Base-by-base conservation (phyloP, 176 grass and related monocot species). In the Poa pratensis region DNA sequence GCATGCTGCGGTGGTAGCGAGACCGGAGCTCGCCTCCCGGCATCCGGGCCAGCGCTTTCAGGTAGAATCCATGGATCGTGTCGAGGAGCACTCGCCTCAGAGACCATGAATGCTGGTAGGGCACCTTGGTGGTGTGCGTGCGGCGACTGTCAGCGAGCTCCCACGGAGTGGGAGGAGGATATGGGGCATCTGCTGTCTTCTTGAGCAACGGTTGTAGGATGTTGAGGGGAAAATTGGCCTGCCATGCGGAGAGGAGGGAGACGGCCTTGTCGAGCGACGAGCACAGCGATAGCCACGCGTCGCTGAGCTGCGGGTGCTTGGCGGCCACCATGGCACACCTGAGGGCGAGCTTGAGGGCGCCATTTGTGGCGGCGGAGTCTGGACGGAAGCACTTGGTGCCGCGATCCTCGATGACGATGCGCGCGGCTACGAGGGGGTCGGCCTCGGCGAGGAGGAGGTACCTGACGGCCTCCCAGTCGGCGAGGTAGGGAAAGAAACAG, bases 401-500 rank as follows among this genome's bases (percentile, higher is more conserved):
- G 27, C 62, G 62, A 3, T 65, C 62, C 62, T 65, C 62, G 27
- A 14, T 0, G 27, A 65, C 14, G 27, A 65, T 65, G 27, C 14
- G 63, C 63, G 30, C 28, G 16, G 63, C 63, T 0, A 67, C 30
- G 63, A 67, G 63, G 7, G 63, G 63, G 30, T 35, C 63, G 28
- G 30, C 63, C 1, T 35, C 16, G 63, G 63, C 63, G 15, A 35
- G 28, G 28, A 34, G 27, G 3, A 67, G 63, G 63, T 67, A 67
- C 63, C 27, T 67, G 63, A 67, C 63, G 28, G 63, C 63, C 28
- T 72, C 69, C 69, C 69, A 72, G 69, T 22, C 20, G 40, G 11
- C 22, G 69, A 72, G 69, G 69, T 72, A 23, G 22, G 69, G 69
- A 11, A 72, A 72, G n/a, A 72, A 72, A 20, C 4, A 72, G 2